Percentiles rank a stretch among this genome's conserved stretches.
Conservation (phyloP, 257 asterid genomes). For the Solanum dulcamara region DNA sequence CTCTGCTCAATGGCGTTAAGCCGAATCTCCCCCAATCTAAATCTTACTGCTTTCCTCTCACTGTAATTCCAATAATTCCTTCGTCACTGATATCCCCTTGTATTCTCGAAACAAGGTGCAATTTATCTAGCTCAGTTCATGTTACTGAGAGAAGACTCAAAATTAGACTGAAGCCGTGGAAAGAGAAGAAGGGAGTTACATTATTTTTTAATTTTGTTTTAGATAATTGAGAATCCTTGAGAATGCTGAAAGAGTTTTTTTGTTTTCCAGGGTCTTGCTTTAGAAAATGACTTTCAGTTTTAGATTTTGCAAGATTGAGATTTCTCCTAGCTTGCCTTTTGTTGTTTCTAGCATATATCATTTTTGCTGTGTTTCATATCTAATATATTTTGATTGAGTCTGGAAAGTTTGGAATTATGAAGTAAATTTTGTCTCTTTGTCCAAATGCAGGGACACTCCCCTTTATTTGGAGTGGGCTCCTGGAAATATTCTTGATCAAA, state of each 20-base stretch:
- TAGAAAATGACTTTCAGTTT: background rate
- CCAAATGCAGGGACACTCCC: conserved; percentile 64
- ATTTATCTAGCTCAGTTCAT: background rate
- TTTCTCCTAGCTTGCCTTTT: background rate
- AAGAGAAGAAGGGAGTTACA: background rate
- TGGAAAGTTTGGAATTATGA: background rate
- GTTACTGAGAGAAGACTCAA: background rate
- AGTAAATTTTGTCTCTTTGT: background rate
- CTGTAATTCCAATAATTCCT: background rate
- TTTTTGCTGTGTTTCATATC: background rate
- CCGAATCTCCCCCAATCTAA: background rate
- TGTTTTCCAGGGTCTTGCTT: background rate
- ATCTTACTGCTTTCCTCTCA: background rate
- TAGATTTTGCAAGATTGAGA: background rate
- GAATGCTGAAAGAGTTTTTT: background rate
- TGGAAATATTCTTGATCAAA: conserved; percentile 50
- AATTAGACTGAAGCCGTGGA: background rate
- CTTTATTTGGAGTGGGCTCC: conserved; percentile 99
- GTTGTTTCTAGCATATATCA: background rate
- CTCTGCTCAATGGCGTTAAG: background rate
- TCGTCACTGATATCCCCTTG: background rate
- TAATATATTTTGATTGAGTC: background rate
- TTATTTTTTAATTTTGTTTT: background rate
- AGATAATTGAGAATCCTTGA: background rate
- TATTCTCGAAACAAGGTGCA: background rate